These are phyloP conservation scores for Lophiotrema nucula DNA, from an alignment of 495 filamentous ascomycete genomes.

Conservation along the genomic window DNA sequence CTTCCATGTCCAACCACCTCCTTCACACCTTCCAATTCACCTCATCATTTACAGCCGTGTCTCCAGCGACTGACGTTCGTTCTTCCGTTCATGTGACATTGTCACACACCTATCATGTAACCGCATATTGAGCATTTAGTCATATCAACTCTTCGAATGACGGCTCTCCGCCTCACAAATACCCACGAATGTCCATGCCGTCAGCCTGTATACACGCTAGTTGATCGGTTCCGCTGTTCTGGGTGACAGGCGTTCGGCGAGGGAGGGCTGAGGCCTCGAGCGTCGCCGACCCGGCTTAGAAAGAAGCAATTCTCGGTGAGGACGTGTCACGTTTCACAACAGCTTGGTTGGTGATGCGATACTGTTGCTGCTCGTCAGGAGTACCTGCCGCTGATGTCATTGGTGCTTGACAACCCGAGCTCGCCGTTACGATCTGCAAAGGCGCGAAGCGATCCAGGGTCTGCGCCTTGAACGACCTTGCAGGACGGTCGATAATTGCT, in stretches of 20 bases:
- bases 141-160: not conserved
- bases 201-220: conserved; percentile 11
- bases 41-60: not conserved
- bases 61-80: not conserved
- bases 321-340: conserved; percentile 10
- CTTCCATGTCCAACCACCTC: not conserved
- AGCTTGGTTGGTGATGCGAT: not conserved
- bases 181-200: not conserved
- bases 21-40: not conserved
- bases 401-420: not conserved
- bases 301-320: conserved; percentile 6
- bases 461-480: too few species aligned
- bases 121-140: not conserved
- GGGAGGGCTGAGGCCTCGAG: too few species aligned
- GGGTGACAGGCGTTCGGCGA: conserved; percentile 16
- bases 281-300: conserved; percentile 1
- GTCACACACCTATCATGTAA: not conserved
- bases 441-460: too few species aligned
- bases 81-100: not conserved
- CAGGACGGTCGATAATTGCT: too few species aligned
- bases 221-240: not conserved
- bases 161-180: not conserved
- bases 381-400: not conserved
- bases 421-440: not conserved
- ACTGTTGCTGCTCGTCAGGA: not conserved